phyloP scores from a whole-genome alignment of 805 yeast genomes.

The Scheffersomyces stipitis region DNA sequence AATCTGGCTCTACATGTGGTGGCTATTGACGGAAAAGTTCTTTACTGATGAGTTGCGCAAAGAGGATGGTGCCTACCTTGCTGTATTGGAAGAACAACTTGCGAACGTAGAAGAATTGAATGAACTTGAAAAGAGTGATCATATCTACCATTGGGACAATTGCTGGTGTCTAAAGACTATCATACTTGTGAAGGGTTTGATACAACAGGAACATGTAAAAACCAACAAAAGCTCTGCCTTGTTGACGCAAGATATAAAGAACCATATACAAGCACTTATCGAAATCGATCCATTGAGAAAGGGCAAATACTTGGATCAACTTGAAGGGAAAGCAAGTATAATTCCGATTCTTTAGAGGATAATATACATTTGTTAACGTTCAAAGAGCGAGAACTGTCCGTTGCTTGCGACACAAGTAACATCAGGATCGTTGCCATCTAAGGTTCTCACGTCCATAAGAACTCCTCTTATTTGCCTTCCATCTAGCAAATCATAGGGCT shows the following conservation, averaged over 20 bases:
- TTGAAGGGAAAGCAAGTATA: constrained; percentile 11
- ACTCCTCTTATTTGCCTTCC: too few relatives aligned
- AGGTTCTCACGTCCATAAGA: too few relatives aligned
- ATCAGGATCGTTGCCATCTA: too few relatives aligned
- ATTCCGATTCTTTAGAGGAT: background rate
- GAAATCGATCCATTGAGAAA: constrained; percentile 64
- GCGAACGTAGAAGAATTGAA: constrained; percentile 59
- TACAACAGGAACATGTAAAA: constrained; percentile 8
- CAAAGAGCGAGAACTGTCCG: constrained; percentile 2
- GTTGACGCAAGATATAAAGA: constrained; percentile 26
- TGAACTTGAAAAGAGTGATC: constrained; percentile 70
- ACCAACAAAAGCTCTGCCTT: constrained; percentile 10
- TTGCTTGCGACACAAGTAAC: background rate
- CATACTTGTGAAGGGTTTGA: constrained; percentile 43
- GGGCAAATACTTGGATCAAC: constrained; percentile 54
- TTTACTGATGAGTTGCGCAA: constrained; percentile 24
- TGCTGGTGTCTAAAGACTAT: constrained; percentile 75
- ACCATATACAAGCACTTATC: constrained; percentile 43
- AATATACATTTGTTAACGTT: constrained; percentile 1
- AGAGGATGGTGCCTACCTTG: constrained; percentile 21
- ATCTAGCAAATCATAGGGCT: too few relatives aligned
- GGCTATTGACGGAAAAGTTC: constrained; percentile 60
- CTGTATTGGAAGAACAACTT: constrained; percentile 47
- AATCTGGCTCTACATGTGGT: constrained; percentile 83
- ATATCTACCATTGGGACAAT: constrained; percentile 49